These are phyloP conservation scores for Fistulinella prunicolor DNA, from an alignment of 768 basidiomycete species.

Conservation along the genomic window DNA sequence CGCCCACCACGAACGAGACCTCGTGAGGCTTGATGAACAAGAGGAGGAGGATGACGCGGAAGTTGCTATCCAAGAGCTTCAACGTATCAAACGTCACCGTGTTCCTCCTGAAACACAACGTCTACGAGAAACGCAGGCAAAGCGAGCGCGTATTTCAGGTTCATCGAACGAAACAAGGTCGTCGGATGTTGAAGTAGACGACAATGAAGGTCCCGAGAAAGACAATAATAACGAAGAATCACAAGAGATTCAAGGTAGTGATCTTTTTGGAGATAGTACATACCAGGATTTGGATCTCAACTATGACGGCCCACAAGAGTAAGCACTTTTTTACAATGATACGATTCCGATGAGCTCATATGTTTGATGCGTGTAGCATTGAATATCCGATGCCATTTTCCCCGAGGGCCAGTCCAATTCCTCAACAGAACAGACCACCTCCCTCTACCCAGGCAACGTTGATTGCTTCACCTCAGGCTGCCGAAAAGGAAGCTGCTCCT, in stretches of 20 bases:
- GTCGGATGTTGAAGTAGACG: not conserved
- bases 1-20: conserved; percentile 1
- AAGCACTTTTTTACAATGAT: conserved; percentile 11
- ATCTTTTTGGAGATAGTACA: conserved; percentile 22
- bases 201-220: not conserved
- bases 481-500: not conserved
- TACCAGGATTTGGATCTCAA: not conserved
- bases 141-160: conserved; percentile 12
- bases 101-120: conserved; percentile 5
- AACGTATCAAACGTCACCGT: conserved; percentile 16
- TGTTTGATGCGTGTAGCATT: not conserved
- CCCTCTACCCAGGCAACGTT: conserved; percentile 26
- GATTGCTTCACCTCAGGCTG: conserved; percentile 17
- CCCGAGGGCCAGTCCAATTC: not conserved
- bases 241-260: conserved; percentile 12
- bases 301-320: conserved; percentile 8
- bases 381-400: not conserved
- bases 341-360: not conserved
- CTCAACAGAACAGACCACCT: conserved; percentile 7
- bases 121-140: conserved; percentile 3
- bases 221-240: not conserved
- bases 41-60: conserved; percentile 4
- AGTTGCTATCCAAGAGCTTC: not conserved
- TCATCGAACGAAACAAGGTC: not conserved
- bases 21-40: conserved; percentile 2